These are phyloP conservation scores for Harrya chromipes DNA, from an alignment of 768 basidiomycete species.

Conservation along the genomic window DNA sequence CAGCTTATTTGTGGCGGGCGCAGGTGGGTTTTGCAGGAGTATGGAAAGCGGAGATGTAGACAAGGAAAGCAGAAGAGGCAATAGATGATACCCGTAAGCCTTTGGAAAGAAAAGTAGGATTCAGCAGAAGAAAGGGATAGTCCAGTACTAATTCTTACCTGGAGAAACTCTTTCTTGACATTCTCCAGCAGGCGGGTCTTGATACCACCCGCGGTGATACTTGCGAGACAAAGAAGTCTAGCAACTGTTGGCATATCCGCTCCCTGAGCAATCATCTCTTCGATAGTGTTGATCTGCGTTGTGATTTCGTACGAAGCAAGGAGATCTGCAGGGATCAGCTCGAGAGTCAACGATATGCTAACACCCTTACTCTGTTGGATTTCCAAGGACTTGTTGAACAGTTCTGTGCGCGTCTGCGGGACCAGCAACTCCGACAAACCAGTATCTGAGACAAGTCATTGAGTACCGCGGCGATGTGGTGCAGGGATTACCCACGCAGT, in stretches of 20 bases:
- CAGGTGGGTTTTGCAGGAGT: constrained; percentile 63
- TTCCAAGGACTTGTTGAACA: constrained; percentile 90
- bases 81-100: constrained; percentile 74
- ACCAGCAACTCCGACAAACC: constrained; percentile 90
- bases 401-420: constrained; percentile 76
- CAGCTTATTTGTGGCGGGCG: constrained; percentile 51
- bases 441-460: constrained; percentile 59
- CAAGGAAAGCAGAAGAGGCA: constrained; percentile 66
- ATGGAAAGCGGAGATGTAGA: constrained; percentile 64
- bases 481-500: constrained; percentile 60
- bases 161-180: constrained; percentile 88
- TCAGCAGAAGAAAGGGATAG: neutral
- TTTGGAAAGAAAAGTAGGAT: constrained; percentile 30
- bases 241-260: constrained; percentile 77
- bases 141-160: constrained; percentile 40
- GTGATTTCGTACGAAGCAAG: constrained; percentile 86
- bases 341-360: constrained; percentile 6
- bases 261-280: constrained; percentile 86
- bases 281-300: constrained; percentile 79
- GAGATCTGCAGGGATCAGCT: constrained; percentile 56
- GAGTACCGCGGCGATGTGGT: neutral
- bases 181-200: constrained; percentile 84
- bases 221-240: constrained; percentile 82
- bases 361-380: constrained; percentile 83
- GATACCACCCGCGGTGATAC: constrained; percentile 80